phyloP scores from a whole-genome alignment of 2,329 filamentous ascomycete genomes.

The Esteya vermicola region DNA sequence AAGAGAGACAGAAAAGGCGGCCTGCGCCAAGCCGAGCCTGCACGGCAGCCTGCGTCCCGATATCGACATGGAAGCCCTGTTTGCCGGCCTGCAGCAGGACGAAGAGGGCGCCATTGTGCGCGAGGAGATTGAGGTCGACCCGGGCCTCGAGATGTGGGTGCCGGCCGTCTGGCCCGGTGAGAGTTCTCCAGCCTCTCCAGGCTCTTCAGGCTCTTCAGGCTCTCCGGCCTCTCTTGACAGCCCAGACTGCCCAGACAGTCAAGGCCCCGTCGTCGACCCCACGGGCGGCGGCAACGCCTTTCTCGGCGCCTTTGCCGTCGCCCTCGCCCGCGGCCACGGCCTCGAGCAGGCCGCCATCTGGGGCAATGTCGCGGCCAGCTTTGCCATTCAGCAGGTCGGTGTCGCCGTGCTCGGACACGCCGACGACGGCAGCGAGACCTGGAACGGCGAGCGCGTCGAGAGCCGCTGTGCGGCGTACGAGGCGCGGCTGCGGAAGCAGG shows the following conservation, averaged over 20 bases:
- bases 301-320: constrained; percentile 46
- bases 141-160: constrained; percentile 58
- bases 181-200: too few relatives aligned
- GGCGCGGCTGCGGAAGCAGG: constrained; percentile 16
- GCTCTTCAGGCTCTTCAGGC: too few relatives aligned
- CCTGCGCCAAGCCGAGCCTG: constrained; percentile 26
- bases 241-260: too few relatives aligned
- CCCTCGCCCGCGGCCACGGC: constrained; percentile 41
- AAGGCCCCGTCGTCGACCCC: constrained; percentile 57
- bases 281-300: constrained; percentile 93
- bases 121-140: constrained; percentile 47
- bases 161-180: constrained; percentile 47
- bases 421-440: constrained; percentile 35
- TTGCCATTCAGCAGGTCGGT: constrained; percentile 89
- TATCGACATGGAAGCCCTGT: constrained; percentile 48
- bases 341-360: constrained; percentile 61
- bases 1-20: constrained; percentile 8
- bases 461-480: constrained; percentile 38
- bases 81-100: constrained; percentile 42
- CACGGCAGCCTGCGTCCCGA: constrained; percentile 42
- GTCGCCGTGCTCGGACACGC: constrained; percentile 46
- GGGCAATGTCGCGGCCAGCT: constrained; percentile 74
- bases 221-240: too few relatives aligned
- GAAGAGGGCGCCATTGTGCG: constrained; percentile 36
- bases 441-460: constrained; percentile 44